A percentile compares a stretch with the other conserved stretches of the same genome.
Evolutionary conservation across 1,284 basidiomycete genomes (phyloP).

Genomic region (Ceratobasidium sp.): DNA sequence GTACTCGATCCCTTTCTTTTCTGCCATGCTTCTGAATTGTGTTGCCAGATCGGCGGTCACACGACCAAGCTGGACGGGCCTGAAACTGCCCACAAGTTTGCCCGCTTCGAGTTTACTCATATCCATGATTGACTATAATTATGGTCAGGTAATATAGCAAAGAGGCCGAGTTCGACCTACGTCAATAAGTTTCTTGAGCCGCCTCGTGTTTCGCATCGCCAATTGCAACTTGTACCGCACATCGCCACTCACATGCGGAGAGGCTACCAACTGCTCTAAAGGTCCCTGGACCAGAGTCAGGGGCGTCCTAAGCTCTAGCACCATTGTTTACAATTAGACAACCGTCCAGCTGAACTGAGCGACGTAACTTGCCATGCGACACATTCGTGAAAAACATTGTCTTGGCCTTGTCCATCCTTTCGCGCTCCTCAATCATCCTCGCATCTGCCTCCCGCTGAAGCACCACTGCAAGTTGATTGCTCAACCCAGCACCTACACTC

Average conservation of each 20-base stretch:
- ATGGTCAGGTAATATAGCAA: background rate
- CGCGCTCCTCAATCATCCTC: conserved; percentile 42
- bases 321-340: background rate
- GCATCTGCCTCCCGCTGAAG: conserved; percentile 39
- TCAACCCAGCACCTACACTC: conserved; percentile 32
- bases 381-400: conserved; percentile 48
- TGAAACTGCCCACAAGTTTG: conserved; percentile 43
- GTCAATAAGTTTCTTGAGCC: conserved; percentile 46
- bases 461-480: conserved; percentile 34
- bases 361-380: conserved; percentile 41
- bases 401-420: conserved; percentile 48
- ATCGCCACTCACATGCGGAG: conserved; percentile 32
- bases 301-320: conserved; percentile 47
- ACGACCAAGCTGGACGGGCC: conserved; percentile 45
- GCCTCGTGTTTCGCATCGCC: conserved; percentile 45
- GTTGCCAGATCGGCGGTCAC: conserved; percentile 46
- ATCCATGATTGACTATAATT: conserved; percentile 19
- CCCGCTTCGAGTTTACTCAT: conserved; percentile 33
- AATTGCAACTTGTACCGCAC: conserved; percentile 44
- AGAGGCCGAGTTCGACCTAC: conserved; percentile 43
- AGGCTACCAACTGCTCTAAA: conserved; percentile 8
- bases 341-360: no score
- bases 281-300: conserved; percentile 45
- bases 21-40: conserved; percentile 47
- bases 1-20: conserved; percentile 44